A percentile compares a stretch with the other conserved stretches of the same genome.
These are phyloP conservation scores for Aureobasidium zeae DNA, from an alignment of 2,329 filamentous ascomycete species.

Conservation along the genomic window DNA sequence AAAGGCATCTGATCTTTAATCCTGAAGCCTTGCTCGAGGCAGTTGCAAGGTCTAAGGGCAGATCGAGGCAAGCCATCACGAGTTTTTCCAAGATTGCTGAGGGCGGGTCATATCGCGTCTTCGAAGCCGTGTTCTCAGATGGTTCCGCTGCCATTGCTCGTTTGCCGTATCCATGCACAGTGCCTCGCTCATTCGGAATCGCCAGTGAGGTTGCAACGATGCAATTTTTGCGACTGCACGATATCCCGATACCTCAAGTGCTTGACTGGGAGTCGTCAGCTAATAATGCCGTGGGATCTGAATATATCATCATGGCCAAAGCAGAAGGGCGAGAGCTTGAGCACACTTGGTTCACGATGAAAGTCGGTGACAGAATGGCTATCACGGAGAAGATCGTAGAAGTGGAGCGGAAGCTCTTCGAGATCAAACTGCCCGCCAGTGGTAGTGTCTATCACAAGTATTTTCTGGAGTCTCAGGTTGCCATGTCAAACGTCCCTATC, in stretches of 20 bases:
- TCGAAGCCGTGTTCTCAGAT: not conserved
- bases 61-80: not conserved
- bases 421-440: constrained; percentile 24
- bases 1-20: not conserved
- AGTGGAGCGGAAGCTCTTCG: constrained; percentile 24
- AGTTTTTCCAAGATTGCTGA: not conserved
- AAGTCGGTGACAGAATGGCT: constrained; percentile 22
- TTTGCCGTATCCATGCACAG: constrained; percentile 21
- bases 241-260: constrained; percentile 20
- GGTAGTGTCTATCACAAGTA: constrained; percentile 28
- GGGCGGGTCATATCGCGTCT: constrained; percentile 4
- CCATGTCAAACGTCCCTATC: constrained; percentile 14
- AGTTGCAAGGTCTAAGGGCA: not conserved
- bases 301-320: constrained; percentile 24
- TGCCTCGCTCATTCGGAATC: constrained; percentile 19
- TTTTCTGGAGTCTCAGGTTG: constrained; percentile 17
- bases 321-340: constrained; percentile 18
- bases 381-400: constrained; percentile 25
- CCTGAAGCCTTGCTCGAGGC: not conserved
- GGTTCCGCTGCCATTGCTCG: constrained; percentile 20
- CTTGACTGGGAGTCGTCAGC: constrained; percentile 18
- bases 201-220: constrained; percentile 27
- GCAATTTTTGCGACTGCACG: constrained; percentile 19
- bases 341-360: constrained; percentile 21
- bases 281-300: constrained; percentile 18